Evolutionary conservation across 2,329 filamentous ascomycete genomes (phyloP).

Genomic region (Cadophora malorum): DNA sequence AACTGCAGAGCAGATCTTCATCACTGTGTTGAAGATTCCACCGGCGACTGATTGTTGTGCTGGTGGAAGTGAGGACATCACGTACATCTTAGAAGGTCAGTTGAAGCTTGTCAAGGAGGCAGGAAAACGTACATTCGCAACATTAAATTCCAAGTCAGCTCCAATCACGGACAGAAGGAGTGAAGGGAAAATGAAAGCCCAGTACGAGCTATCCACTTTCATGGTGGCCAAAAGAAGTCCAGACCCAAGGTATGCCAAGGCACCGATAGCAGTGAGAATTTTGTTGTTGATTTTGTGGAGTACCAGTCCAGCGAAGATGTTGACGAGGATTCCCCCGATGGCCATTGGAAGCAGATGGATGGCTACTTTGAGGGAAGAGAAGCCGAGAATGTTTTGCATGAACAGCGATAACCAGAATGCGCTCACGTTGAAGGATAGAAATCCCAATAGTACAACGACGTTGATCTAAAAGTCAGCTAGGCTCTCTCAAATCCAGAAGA

Average conservation of each 20-base stretch:
- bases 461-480: constrained; percentile 53
- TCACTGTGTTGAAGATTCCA: constrained; percentile 71
- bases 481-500: not conserved
- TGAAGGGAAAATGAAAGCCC: constrained; percentile 69
- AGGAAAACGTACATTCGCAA: constrained; percentile 61
- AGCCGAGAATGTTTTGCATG: constrained; percentile 62
- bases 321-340: constrained; percentile 67
- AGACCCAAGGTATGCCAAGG: constrained; percentile 48
- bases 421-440: constrained; percentile 64
- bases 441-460: constrained; percentile 61
- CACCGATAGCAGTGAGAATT: constrained; percentile 58
- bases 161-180: constrained; percentile 66
- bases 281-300: constrained; percentile 71
- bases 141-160: constrained; percentile 73
- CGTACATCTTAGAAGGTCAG: constrained; percentile 63
- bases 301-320: constrained; percentile 65
- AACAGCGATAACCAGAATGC: constrained; percentile 69
- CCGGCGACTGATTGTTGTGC: constrained; percentile 67
- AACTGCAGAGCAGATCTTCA: constrained; percentile 57
- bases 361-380: constrained; percentile 63
- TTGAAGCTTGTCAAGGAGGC: constrained; percentile 27
- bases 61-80: constrained; percentile 67
- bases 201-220: constrained; percentile 61
- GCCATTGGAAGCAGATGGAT: constrained; percentile 70
- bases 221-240: constrained; percentile 63